These are phyloP conservation scores for Psidium friedrichsthalianum DNA, from an alignment of 345 rosid genomes.

Conservation along the genomic window DNA sequence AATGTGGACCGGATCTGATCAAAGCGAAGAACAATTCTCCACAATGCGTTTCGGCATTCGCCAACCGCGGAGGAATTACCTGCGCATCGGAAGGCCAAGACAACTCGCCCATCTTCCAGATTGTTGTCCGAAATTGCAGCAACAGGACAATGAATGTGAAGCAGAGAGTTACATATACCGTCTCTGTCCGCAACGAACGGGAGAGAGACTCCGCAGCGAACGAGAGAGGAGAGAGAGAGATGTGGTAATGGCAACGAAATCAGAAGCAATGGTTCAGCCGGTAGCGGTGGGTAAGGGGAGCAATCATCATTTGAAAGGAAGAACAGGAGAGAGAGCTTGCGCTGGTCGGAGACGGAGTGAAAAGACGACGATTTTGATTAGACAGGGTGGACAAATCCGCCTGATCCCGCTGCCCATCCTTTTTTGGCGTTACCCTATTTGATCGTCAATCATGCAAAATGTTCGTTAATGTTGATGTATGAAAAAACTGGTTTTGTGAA, in stretches of 20 bases:
- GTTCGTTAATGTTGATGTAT: too few relatives aligned
- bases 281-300: not conserved
- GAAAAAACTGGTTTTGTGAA: not conserved
- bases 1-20: not conserved
- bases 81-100: slow-evolving; percentile 11
- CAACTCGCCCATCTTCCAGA: slow-evolving; percentile 1
- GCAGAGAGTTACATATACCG: not conserved
- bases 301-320: not conserved
- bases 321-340: not conserved
- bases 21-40: not conserved
- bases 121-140: not conserved
- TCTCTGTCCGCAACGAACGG: not conserved
- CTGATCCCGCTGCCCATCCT: not conserved
- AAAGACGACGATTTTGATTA: not conserved
- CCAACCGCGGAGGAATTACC: not conserved
- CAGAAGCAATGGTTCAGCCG: not conserved
- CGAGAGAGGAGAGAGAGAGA: not conserved
- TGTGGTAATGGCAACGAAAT: not conserved
- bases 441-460: not conserved
- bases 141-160: not conserved
- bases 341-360: not conserved
- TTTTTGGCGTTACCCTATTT: not conserved
- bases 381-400: not conserved
- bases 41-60: not conserved
- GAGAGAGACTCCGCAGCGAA: not conserved